A percentile compares a stretch with the other conserved stretches of the same genome.
Evolutionary conservation across 306 rosid genomes (phyloP).

Genomic region (Vigna reflexopilosa): DNA sequence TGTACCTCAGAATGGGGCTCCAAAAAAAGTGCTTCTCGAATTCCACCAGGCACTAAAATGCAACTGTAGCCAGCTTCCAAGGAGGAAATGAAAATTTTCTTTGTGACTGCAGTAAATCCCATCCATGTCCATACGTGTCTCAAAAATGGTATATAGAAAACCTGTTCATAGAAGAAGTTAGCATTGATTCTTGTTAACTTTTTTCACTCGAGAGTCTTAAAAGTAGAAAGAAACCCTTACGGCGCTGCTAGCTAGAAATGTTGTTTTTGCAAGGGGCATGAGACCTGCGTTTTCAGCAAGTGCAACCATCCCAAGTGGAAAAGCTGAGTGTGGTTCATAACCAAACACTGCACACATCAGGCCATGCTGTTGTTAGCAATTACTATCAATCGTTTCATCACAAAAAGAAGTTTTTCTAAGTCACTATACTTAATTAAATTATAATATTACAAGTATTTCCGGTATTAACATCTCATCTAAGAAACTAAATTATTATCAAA

Average conservation of each 20-base stretch:
- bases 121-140: slow-evolving; percentile 95
- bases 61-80: slow-evolving; percentile 75
- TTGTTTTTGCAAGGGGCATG: slow-evolving; percentile 80
- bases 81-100: slow-evolving; percentile 62
- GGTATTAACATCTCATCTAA: too few relatives aligned
- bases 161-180: slow-evolving; percentile 51
- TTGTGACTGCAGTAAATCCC: slow-evolving; percentile 69
- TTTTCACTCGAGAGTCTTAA: slow-evolving; percentile 9
- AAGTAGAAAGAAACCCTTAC: slow-evolving; percentile 62
- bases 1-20: slow-evolving; percentile 79
- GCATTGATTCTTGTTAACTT: neutral
- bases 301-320: slow-evolving; percentile 74
- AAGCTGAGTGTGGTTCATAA: slow-evolving; percentile 92
- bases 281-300: slow-evolving; percentile 68
- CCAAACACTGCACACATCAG: slow-evolving; percentile 68
- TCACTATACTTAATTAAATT: too few relatives aligned
- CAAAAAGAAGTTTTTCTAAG: neutral
- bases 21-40: slow-evolving; percentile 70
- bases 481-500: too few relatives aligned
- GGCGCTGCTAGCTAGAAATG: slow-evolving; percentile 79
- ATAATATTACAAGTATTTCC: too few relatives aligned
- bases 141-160: slow-evolving; percentile 79
- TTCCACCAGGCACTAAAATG: slow-evolving; percentile 88
- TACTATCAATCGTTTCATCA: neutral
- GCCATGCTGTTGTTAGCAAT: neutral